Conservation (phyloP, 768 basidiomycete genomes). For the Mycena alexandri region DNA sequence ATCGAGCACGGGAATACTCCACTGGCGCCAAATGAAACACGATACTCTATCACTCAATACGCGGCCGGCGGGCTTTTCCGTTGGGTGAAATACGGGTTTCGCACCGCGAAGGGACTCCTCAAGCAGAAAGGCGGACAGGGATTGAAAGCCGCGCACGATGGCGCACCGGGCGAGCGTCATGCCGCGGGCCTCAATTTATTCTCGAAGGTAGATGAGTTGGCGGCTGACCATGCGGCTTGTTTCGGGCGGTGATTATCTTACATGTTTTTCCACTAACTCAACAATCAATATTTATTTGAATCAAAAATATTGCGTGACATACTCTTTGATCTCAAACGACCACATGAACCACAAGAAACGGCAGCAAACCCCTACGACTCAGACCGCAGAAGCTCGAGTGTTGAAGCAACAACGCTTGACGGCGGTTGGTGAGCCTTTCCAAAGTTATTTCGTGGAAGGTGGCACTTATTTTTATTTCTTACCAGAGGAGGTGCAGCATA, state of each 20-base stretch:
- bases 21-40: constrained; percentile 33
- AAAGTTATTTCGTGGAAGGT: too few relatives aligned
- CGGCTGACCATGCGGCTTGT: not conserved
- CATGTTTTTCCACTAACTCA: not conserved
- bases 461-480: too few relatives aligned
- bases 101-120: constrained; percentile 13
- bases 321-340: too few relatives aligned
- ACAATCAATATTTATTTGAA: too few relatives aligned
- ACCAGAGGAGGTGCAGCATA: too few relatives aligned
- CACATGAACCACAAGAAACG: too few relatives aligned
- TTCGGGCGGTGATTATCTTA: not conserved
- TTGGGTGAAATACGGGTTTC: constrained; percentile 41
- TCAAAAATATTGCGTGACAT: too few relatives aligned
- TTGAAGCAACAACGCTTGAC: too few relatives aligned
- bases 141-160: not conserved
- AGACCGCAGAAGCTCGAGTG: too few relatives aligned
- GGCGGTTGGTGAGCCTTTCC: too few relatives aligned
- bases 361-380: too few relatives aligned
- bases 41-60: constrained; percentile 45
- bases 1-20: constrained; percentile 41
- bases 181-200: not conserved
- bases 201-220: constrained; percentile 14
- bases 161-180: not conserved
- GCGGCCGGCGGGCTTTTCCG: constrained; percentile 43
- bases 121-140: not conserved